phyloP scores from a whole-genome alignment of 805 yeast genomes.

The Wickerhamiella dianesei region DNA sequence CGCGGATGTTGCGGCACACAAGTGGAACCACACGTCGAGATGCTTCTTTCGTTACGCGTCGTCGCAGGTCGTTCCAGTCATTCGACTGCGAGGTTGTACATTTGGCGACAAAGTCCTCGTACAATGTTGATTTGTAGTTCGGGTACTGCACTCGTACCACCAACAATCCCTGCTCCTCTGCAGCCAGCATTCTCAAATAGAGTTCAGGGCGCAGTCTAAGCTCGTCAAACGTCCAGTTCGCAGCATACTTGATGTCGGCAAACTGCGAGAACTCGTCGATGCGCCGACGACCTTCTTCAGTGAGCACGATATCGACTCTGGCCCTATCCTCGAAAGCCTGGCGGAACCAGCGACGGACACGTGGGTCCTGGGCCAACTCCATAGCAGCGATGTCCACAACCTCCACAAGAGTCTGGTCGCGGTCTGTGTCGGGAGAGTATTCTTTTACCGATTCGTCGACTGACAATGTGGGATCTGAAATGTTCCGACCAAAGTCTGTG shows the following conservation, averaged over 20 bases:
- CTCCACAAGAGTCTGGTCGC: slow-evolving; percentile 30
- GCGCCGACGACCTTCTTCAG: slow-evolving; percentile 68
- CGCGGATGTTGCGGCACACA: slow-evolving; percentile 66
- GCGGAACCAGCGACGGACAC: slow-evolving; percentile 52
- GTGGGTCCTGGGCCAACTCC: slow-evolving; percentile 69
- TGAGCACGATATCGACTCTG: slow-evolving; percentile 55
- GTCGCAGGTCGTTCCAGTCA: slow-evolving; percentile 72
- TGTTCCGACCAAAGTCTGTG: background rate
- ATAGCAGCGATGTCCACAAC: slow-evolving; percentile 49
- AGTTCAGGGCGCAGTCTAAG: slow-evolving; percentile 64
- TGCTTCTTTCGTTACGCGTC: slow-evolving; percentile 50
- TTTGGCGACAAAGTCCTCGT: slow-evolving; percentile 24
- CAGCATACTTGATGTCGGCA: slow-evolving; percentile 83
- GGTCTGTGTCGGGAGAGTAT: slow-evolving; percentile 38
- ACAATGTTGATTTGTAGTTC: slow-evolving; percentile 29
- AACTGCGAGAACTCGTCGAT: slow-evolving; percentile 72
- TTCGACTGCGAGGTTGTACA: slow-evolving; percentile 40
- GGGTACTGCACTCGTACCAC: slow-evolving; percentile 48
- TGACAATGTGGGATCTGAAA: slow-evolving; percentile 45
- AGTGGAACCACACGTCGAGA: slow-evolving; percentile 52
- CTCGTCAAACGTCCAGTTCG: slow-evolving; percentile 64
- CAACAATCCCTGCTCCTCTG: slow-evolving; percentile 67
- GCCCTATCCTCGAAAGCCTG: slow-evolving; percentile 49
- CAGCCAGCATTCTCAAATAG: slow-evolving; percentile 80
- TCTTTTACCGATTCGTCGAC: slow-evolving; percentile 54